Evolutionary conservation across 192 early-diverging fungal species (phyloP), one percentile per base, ranked within the genome.

Genomic region (Coemansia javaensis): DNA sequence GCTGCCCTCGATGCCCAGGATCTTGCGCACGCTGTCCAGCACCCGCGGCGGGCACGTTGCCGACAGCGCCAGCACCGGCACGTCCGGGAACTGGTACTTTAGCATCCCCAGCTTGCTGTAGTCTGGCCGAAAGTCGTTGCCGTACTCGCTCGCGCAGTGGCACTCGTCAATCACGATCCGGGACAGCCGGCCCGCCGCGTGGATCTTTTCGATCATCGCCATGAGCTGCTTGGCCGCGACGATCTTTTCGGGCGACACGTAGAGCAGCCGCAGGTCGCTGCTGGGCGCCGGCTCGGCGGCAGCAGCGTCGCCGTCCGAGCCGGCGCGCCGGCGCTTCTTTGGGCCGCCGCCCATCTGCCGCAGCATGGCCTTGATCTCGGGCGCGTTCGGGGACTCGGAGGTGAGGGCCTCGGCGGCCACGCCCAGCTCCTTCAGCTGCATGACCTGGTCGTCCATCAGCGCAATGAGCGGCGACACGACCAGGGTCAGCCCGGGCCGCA

Each of bases 51-150:
- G 77, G 20, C 79, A 81, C 1, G 88, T 93, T 0, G 90, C 90
- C 2, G 91, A 88, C 31, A 93, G 59, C 3, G 88, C 90, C 63
- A 88, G 82, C 36, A 93, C 61, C 1, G 81, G 85, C 1, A 82
- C 64, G 1, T 67, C 47, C 1, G 82, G 82, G 47, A 87, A 90
- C 24, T 71, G 24, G 27, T 63, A 66, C 46, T 63, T 66, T 16
- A 81, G 61, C 36, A 78, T 61, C 5, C 75, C 71, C 15, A 71
- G 61, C 44, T 64, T 68, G 25, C 56, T 58, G 50, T 80, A 80
- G 50, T 77, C 73, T 6, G 77, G 77, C 28, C 79, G 71, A 48
- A 80, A 80, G 63, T 81, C 79, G 25, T 75, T 77, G 58, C 78
- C 79, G 20, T 66, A 68, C 33, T 74, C 62, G 40, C 60, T 66